These are phyloP conservation scores for Yamadazyma phyllophila DNA, from an alignment of 805 yeast species.

Conservation along the genomic window DNA sequence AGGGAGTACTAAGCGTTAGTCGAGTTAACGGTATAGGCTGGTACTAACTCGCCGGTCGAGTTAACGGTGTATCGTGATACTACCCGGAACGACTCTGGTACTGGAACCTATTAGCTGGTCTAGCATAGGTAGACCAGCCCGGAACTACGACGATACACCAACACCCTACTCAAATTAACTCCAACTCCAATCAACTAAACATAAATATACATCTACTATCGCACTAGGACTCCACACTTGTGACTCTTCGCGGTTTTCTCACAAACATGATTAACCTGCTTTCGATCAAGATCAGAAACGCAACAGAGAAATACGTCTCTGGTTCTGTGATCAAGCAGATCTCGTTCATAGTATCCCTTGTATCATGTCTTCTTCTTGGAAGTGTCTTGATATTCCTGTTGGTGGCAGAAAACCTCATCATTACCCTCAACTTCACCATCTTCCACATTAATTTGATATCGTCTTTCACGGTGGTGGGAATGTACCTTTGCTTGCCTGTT, in stretches of 20 bases:
- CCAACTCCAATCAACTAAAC: too few relatives aligned
- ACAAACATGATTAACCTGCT: conserved; percentile 6
- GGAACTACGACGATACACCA: too few relatives aligned
- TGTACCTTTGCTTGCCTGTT: conserved; percentile 80
- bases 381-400: conserved; percentile 80
- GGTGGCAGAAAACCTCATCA: conserved; percentile 67
- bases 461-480: conserved; percentile 71
- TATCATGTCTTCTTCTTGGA: conserved; percentile 74
- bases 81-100: too few relatives aligned
- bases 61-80: too few relatives aligned
- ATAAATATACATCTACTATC: too few relatives aligned
- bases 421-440: conserved; percentile 58
- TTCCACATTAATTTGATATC: conserved; percentile 68
- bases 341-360: conserved; percentile 57
- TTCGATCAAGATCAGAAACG: conserved; percentile 7
- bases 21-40: too few relatives aligned
- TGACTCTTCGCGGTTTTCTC: neutral
- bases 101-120: too few relatives aligned
- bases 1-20: too few relatives aligned
- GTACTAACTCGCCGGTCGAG: too few relatives aligned
- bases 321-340: conserved; percentile 32
- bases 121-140: too few relatives aligned
- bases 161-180: too few relatives aligned
- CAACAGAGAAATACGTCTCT: conserved; percentile 2
- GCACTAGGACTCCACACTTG: neutral